A percentile compares a stretch with the other conserved stretches of the same genome.
These are phyloP conservation scores for Amanita polypyramis DNA, from an alignment of 768 basidiomycete genomes.

Conservation along the genomic window DNA sequence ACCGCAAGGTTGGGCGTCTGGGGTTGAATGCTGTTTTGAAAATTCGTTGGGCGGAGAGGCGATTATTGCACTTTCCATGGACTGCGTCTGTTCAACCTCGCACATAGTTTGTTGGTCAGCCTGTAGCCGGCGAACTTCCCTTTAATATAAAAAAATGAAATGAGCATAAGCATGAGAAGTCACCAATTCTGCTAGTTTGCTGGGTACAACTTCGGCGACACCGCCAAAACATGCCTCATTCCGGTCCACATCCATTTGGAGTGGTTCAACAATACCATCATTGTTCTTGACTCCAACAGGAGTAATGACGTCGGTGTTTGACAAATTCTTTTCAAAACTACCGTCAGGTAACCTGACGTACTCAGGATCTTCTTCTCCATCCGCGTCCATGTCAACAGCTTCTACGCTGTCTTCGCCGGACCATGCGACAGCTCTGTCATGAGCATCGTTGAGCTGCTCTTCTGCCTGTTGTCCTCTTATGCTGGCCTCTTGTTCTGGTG, in stretches of 20 bases:
- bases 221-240: slow-evolving; percentile 43
- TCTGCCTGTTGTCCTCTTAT: slow-evolving; percentile 44
- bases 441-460: slow-evolving; percentile 52
- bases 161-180: slow-evolving; percentile 9
- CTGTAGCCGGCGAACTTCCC: not conserved
- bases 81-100: slow-evolving; percentile 5
- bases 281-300: slow-evolving; percentile 52
- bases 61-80: not conserved
- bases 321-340: slow-evolving; percentile 15
- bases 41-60: not conserved
- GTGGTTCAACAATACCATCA: slow-evolving; percentile 41
- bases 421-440: slow-evolving; percentile 57
- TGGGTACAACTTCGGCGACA: slow-evolving; percentile 37
- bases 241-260: slow-evolving; percentile 20
- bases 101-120: slow-evolving; percentile 6
- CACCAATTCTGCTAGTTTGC: slow-evolving; percentile 48
- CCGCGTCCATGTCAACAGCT: slow-evolving; percentile 40
- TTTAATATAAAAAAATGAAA: not conserved
- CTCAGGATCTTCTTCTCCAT: slow-evolving; percentile 49
- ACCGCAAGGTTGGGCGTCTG: not conserved
- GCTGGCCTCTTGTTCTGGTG: slow-evolving; percentile 48
- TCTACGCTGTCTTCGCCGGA: slow-evolving; percentile 42
- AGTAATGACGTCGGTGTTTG: slow-evolving; percentile 18
- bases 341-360: slow-evolving; percentile 27
- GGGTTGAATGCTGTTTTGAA: not conserved